phyloP scores from a whole-genome alignment of 768 basidiomycete genomes.

The Tricholoma furcatifolium region DNA sequence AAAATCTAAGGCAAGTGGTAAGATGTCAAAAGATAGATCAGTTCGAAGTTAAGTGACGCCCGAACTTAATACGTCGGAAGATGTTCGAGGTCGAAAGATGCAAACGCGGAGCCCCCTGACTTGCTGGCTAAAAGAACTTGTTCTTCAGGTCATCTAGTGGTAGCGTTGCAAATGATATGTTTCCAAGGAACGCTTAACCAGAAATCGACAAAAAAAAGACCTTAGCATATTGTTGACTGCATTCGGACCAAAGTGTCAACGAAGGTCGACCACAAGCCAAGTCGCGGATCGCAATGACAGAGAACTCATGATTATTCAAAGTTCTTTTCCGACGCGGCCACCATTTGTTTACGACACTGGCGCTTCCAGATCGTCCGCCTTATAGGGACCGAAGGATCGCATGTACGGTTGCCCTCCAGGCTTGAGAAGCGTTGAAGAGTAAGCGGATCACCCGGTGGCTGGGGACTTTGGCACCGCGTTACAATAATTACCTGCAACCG shows the following conservation, averaged over 20 bases:
- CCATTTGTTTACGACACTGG: not conserved
- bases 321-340: slow-evolving; percentile 1
- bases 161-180: slow-evolving; percentile 3
- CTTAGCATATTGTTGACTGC: slow-evolving; percentile 5
- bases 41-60: slow-evolving; percentile 11
- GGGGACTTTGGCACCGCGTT: too few relatives aligned
- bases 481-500: too few relatives aligned
- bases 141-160: not conserved
- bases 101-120: slow-evolving; percentile 4
- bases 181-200: slow-evolving; percentile 2
- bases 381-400: not conserved
- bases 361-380: not conserved
- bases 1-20: slow-evolving; percentile 9
- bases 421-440: too few relatives aligned
- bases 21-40: slow-evolving; percentile 19
- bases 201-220: not conserved
- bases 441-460: too few relatives aligned
- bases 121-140: not conserved
- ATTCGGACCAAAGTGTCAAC: slow-evolving; percentile 18
- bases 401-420: not conserved
- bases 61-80: slow-evolving; percentile 18
- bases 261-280: slow-evolving; percentile 12
- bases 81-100: slow-evolving; percentile 22
- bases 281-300: slow-evolving; percentile 24
- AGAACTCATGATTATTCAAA: slow-evolving; percentile 12